Evolutionary conservation across 1,139 yeast genomes (phyloP).

Genomic region (Debaryomyces fabryi): DNA sequence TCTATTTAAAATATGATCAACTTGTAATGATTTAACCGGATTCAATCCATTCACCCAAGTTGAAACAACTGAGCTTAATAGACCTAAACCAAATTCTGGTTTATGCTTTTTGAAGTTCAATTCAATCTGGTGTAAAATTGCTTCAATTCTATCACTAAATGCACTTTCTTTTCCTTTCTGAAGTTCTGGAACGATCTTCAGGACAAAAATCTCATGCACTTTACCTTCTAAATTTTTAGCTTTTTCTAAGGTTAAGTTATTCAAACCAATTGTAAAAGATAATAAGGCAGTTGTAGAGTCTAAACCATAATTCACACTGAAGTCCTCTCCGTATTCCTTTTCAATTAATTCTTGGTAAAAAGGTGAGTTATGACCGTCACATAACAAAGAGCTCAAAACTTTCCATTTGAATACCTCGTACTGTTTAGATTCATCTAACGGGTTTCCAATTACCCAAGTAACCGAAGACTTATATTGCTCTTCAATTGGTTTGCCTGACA

Average conservation of each 20-base stretch:
- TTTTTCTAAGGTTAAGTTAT: slow-evolving; percentile 63
- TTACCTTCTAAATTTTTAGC: slow-evolving; percentile 48
- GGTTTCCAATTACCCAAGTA: slow-evolving; percentile 85
- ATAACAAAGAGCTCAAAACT: slow-evolving; percentile 67
- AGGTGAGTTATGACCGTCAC: slow-evolving; percentile 93
- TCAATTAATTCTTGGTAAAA: slow-evolving; percentile 84
- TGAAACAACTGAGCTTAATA: slow-evolving; percentile 74
- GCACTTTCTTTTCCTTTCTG: slow-evolving; percentile 43
- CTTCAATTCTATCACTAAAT: slow-evolving; percentile 70
- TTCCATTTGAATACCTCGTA: slow-evolving; percentile 76
- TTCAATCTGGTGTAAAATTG: slow-evolving; percentile 86
- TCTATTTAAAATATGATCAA: slow-evolving; percentile 57
- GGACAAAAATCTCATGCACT: slow-evolving; percentile 44
- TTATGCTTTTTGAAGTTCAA: slow-evolving; percentile 81
- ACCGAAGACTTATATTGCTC: slow-evolving; percentile 78
- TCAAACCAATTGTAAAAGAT: slow-evolving; percentile 83
- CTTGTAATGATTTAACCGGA: slow-evolving; percentile 66
- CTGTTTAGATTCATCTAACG: slow-evolving; percentile 52
- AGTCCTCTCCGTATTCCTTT: slow-evolving; percentile 82
- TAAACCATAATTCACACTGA: slow-evolving; percentile 83
- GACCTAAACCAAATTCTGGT: slow-evolving; percentile 85
- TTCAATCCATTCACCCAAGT: slow-evolving; percentile 82
- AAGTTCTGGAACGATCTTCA: slow-evolving; percentile 44
- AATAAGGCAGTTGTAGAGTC: slow-evolving; percentile 81
- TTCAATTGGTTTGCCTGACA: slow-evolving; percentile 60